Conservation (phyloP, 148 eudicot species). For the Rhododendron mucronatum region DNA sequence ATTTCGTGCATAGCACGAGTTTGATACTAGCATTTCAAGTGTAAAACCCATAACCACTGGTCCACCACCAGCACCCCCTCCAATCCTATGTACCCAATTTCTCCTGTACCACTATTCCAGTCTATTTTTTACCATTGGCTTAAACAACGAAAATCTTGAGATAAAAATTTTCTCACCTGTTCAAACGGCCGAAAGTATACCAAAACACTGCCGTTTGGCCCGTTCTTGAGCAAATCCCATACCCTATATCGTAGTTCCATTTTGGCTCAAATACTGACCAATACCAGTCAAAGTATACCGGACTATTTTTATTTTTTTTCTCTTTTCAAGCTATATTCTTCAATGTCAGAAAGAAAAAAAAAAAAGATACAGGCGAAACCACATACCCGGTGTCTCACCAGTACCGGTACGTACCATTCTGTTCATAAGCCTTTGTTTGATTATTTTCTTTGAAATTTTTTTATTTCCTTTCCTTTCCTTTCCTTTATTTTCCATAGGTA, state of each 20-base stretch:
- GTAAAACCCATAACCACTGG: not conserved
- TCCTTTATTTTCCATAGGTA: too few species aligned
- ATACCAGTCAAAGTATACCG: not conserved
- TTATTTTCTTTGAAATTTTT: too few species aligned
- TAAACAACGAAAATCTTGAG: not conserved
- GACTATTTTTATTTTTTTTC: not conserved
- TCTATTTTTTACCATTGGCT: not conserved
- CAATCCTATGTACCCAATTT: not conserved
- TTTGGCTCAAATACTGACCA: not conserved
- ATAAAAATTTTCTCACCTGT: not conserved
- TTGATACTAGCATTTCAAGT: not conserved
- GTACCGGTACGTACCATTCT: not conserved
- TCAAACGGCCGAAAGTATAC: not conserved
- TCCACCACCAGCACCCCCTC: not conserved
- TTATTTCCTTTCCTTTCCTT: too few species aligned
- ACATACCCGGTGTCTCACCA: not conserved
- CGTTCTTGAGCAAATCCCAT: not conserved
- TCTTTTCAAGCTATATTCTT: not conserved
- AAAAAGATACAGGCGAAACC: not conserved
- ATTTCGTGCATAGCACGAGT: too few species aligned
- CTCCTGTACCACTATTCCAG: not conserved
- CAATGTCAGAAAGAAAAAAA: not conserved
- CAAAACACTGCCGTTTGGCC: not conserved
- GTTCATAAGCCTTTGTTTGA: too few species aligned
- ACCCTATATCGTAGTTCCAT: not conserved